These are phyloP conservation scores for Thyridium curvatum DNA, from an alignment of 2,329 filamentous ascomycete genomes.

Conservation along the genomic window DNA sequence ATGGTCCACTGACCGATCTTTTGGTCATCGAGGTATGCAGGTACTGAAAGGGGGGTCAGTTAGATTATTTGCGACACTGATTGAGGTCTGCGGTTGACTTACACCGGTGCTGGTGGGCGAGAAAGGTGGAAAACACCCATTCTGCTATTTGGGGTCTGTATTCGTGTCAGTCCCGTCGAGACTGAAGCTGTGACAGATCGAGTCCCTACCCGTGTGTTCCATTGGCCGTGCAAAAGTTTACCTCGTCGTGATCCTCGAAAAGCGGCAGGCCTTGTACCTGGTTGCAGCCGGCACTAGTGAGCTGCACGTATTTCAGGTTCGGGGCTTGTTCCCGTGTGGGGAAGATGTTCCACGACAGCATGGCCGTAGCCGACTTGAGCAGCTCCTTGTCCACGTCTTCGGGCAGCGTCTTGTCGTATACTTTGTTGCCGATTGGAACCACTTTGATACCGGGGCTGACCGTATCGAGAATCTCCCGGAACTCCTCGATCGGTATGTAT, in stretches of 20 bases:
- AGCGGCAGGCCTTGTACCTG: constrained; percentile 37
- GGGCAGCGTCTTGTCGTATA: no score
- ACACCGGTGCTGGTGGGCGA: constrained; percentile 42
- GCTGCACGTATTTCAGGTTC: constrained; percentile 45
- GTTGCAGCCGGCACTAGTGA: constrained; percentile 48
- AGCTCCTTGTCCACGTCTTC: no score
- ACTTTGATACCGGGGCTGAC: no score
- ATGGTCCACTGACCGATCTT: no score
- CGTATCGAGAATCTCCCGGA: no score
- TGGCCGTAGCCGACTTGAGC: no score
- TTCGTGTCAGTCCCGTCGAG: not conserved
- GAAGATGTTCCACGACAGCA: constrained; percentile 34
- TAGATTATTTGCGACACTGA: no score
- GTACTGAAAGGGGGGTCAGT: constrained; percentile 23
- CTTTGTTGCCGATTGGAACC: no score
- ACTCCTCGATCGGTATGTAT: no score
- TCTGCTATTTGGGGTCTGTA: constrained; percentile 49
- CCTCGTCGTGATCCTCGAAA: constrained; percentile 38
- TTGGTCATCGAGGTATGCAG: constrained; percentile 29
- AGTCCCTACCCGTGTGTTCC: constrained; percentile 47
- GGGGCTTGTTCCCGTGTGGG: constrained; percentile 36
- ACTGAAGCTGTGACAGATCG: not conserved
- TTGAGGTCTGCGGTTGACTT: constrained; percentile 12
- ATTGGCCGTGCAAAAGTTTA: constrained; percentile 48
- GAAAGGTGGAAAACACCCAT: constrained; percentile 47